phyloP scores from a whole-genome alignment of 345 rosid species.

The Clausena lansium region DNA sequence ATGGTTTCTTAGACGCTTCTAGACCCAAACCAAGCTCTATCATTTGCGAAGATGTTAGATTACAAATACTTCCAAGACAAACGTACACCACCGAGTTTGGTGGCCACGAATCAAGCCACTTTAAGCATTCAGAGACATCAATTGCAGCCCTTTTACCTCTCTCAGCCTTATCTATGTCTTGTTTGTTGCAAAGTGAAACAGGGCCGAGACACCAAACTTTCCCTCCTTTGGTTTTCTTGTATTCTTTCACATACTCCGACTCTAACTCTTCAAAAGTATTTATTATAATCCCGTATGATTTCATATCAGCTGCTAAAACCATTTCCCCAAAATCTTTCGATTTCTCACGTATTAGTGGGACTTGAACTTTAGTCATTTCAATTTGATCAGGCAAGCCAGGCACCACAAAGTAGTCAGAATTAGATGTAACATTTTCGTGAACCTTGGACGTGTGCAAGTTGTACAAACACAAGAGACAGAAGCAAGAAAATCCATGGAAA shows the following conservation, averaged over 20 bases:
- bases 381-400: conserved; percentile 33
- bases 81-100: conserved; percentile 7
- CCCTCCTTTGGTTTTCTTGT: background rate
- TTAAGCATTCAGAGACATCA: background rate
- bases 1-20: conserved; percentile 27
- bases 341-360: background rate
- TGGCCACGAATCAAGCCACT: conserved; percentile 5
- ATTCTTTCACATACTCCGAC: background rate
- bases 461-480: conserved; percentile 2
- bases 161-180: background rate
- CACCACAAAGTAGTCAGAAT: conserved; percentile 26
- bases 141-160: background rate
- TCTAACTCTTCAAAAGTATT: conserved; percentile 25
- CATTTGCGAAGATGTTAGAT: conserved; percentile 1
- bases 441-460: conserved; percentile 21
- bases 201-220: conserved; percentile 15
- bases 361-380: conserved; percentile 24
- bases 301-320: conserved; percentile 22
- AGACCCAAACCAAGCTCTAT: conserved; percentile 32
- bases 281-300: conserved; percentile 32
- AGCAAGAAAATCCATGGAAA: conserved; percentile 25
- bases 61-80: conserved; percentile 11
- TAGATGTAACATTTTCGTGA: conserved; percentile 20
- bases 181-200: conserved; percentile 2
- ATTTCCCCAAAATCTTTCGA: background rate